These are phyloP conservation scores for Aspergillus awamori DNA, from an alignment of 2,329 filamentous ascomycete genomes.

Conservation along the genomic window DNA sequence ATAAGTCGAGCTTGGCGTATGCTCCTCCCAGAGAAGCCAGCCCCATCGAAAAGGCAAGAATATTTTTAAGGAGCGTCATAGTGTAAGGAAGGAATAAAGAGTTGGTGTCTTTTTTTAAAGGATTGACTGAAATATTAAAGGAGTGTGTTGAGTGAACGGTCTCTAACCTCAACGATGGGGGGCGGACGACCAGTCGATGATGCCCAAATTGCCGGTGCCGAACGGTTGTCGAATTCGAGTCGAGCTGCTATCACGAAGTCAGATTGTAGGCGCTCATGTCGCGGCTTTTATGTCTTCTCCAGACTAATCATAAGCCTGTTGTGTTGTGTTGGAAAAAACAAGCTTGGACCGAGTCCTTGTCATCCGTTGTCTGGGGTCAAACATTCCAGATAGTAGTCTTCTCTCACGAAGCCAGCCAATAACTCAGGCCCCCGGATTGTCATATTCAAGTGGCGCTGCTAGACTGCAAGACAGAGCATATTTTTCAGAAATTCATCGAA, in stretches of 20 bases:
- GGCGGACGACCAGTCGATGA: background rate
- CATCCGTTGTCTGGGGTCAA: background rate
- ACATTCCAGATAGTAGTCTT: background rate
- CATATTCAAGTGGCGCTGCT: background rate
- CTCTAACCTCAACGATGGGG: background rate
- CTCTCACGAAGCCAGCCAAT: background rate
- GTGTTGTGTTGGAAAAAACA: background rate
- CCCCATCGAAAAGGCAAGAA: conserved; percentile 32
- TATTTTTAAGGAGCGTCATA: conserved; percentile 32
- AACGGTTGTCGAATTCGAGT: background rate
- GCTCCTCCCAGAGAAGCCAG: conserved; percentile 35
- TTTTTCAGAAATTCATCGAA: background rate
- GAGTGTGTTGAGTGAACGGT: background rate
- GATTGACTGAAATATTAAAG: background rate
- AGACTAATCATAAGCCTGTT: background rate
- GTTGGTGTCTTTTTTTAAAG: background rate
- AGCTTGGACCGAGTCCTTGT: background rate
- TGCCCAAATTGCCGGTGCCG: conserved; percentile 1
- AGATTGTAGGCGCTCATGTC: background rate
- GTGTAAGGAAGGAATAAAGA: background rate
- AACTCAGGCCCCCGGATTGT: background rate
- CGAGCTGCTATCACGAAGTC: background rate
- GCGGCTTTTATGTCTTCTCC: background rate
- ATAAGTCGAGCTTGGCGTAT: conserved; percentile 48
- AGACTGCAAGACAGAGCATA: background rate